Conservation (phyloP, 2,329 filamentous ascomycete genomes). For the Drechslerella dactyloides region DNA sequence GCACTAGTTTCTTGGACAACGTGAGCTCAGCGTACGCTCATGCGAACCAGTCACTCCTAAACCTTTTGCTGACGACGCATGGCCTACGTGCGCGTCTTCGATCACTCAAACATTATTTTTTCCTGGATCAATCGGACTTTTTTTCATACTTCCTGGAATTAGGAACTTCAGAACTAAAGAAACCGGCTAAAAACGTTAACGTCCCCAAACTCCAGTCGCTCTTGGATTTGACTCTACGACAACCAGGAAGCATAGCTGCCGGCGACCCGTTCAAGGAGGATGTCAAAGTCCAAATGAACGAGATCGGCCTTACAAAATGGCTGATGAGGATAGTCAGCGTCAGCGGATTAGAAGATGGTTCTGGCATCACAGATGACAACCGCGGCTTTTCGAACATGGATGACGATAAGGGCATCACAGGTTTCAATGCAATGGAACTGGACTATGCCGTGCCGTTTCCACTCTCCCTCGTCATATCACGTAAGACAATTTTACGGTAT, state of each 20-base stretch:
- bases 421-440: slow-evolving; percentile 90
- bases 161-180: slow-evolving; percentile 84
- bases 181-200: slow-evolving; percentile 86
- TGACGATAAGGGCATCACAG: slow-evolving; percentile 82
- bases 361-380: slow-evolving; percentile 68
- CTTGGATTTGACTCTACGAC: slow-evolving; percentile 93
- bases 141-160: slow-evolving; percentile 98
- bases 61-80: slow-evolving; percentile 89
- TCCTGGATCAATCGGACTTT: slow-evolving; percentile 96
- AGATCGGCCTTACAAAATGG: slow-evolving; percentile 88
- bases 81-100: slow-evolving; percentile 83
- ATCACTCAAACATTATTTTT: slow-evolving; percentile 98
- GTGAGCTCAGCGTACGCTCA: slow-evolving; percentile 94
- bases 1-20: slow-evolving; percentile 82
- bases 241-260: slow-evolving; percentile 90
- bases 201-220: slow-evolving; percentile 91
- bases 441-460: slow-evolving; percentile 96
- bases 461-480: slow-evolving; percentile 89
- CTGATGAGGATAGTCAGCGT: slow-evolving; percentile 96
- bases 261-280: slow-evolving; percentile 98
- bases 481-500: slow-evolving; percentile 96
- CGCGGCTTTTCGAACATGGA: slow-evolving; percentile 73
- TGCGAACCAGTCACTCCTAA: slow-evolving; percentile 90
- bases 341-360: slow-evolving; percentile 76
- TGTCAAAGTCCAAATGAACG: slow-evolving; percentile 96